Evolutionary conservation across 1,139 yeast species (phyloP), one percentile per base, ranked within the genome.

Genomic region (Blastobotrys proliferans): DNA sequence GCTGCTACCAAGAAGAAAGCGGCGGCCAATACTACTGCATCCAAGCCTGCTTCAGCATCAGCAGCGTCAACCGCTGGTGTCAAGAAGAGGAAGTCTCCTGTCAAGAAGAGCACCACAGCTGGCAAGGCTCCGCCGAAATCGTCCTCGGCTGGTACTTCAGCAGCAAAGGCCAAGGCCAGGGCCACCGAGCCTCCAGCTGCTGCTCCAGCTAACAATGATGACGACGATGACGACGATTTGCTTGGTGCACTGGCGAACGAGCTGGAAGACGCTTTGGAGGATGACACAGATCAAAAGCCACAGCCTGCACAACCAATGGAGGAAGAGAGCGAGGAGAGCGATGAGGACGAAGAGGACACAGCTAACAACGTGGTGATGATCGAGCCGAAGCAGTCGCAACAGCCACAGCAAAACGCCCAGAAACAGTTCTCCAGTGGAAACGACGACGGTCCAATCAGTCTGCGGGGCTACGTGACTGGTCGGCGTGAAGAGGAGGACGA

Each of bases 181-280:
- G 19, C 28, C 16, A 13, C 17, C 9, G 25, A 16, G 6, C 21
- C 30, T 8, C 36, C 35, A 13, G 14, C 31, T 2, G 8, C 40
- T 8, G n/a, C 25, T 2, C 20, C 31, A 3, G 20, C 2, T 24
- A 8, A 20, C 22, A n/a, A 20, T 2, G 55, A 50, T 16, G 62
- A 57, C 14, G 62, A 56, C 17, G 61, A 54, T 13, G 61, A 61
- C 36, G 61, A 59, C 30, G 63, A 56, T 27, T 47, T 57, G 6
- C 52, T 59, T 8, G 61, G 59, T 5, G 63, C 58, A 3, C 49
- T 61, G 34, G 60, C 58, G 10, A 53, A 55, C 36, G 59, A 55
- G 38, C 47, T 55, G 17, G 60, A 55, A 31, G 60, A 52, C 24
- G 47, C 55, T 11, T 50, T 55, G 11, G 60, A 52, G 26, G 58